Percentiles rank a stretch among this genome's conserved stretches.
Evolutionary conservation across 768 basidiomycete species (phyloP).

Genomic region (Candolleomyces aberdarensis): DNA sequence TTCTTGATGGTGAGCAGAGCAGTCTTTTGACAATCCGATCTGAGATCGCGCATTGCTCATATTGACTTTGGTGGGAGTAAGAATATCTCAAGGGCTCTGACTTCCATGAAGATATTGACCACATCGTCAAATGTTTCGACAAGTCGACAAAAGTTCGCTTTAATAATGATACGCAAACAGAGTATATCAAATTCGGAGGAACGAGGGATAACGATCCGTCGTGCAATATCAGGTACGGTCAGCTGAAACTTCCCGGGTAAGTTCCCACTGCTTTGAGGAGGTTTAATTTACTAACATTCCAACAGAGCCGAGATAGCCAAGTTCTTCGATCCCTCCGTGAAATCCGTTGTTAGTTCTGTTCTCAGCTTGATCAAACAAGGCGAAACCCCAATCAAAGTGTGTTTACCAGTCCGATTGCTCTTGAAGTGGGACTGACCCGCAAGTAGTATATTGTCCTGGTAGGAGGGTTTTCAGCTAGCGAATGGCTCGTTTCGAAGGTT

Average conservation of each 20-base stretch:
- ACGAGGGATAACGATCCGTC: constrained; percentile 34
- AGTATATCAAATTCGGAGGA: constrained; percentile 45
- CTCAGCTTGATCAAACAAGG: constrained; percentile 1
- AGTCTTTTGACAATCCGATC: background rate
- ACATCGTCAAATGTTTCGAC: constrained; percentile 44
- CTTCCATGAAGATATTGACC: constrained; percentile 36
- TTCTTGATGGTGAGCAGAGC: constrained; percentile 27
- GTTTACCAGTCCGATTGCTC: background rate
- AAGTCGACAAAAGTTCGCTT: constrained; percentile 44
- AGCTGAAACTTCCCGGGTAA: constrained; percentile 36
- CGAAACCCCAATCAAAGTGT: constrained; percentile 3
- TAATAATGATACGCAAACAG: constrained; percentile 29
- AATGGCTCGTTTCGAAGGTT: constrained; percentile 47
- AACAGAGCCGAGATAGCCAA: background rate
- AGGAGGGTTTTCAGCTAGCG: constrained; percentile 57
- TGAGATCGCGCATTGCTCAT: too few relatives aligned
- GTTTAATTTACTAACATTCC: too few relatives aligned
- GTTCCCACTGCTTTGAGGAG: background rate
- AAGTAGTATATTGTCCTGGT: constrained; percentile 43
- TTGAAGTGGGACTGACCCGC: too few relatives aligned
- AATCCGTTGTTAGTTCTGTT: constrained; percentile 8
- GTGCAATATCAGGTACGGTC: constrained; percentile 39
- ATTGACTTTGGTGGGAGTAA: constrained; percentile 10
- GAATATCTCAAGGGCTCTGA: constrained; percentile 37
- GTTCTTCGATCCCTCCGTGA: constrained; percentile 12